A percentile compares a stretch with the other conserved stretches of the same genome.
Conservation (phyloP, 768 basidiomycete genomes). For the Phylloporus arenicola region DNA sequence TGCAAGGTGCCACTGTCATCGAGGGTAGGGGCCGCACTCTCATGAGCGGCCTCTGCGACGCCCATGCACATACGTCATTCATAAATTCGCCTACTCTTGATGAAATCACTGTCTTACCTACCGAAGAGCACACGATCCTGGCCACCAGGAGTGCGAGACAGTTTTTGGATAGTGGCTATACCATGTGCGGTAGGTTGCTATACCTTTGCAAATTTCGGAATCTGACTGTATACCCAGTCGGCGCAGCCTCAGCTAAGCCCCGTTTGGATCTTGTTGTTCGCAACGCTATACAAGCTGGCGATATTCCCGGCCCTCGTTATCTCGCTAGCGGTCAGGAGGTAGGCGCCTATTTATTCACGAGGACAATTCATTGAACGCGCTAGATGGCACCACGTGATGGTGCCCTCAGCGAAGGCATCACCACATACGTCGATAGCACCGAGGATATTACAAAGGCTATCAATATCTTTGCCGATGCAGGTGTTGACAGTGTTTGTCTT, state of each 20-base stretch:
- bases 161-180: conserved; percentile 34
- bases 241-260: conserved; percentile 32
- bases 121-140: conserved; percentile 32
- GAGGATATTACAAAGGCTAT: conserved; percentile 27
- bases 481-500: conserved; percentile 18
- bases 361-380: not conserved
- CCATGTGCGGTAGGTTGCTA: conserved; percentile 30
- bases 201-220: not conserved
- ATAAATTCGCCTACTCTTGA: conserved; percentile 31
- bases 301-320: conserved; percentile 34
- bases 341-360: not conserved
- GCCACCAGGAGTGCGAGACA: conserved; percentile 27
- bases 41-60: conserved; percentile 34
- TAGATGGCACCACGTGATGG: conserved; percentile 31
- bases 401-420: conserved; percentile 30
- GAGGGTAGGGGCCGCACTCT: conserved; percentile 32
- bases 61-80: conserved; percentile 31
- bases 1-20: conserved; percentile 21
- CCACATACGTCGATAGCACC: conserved; percentile 25
- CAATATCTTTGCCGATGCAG: conserved; percentile 22
- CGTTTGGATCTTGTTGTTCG: conserved; percentile 31
- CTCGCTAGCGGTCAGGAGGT: conserved; percentile 35
- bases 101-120: conserved; percentile 23
- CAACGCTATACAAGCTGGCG: conserved; percentile 30
- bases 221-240: conserved; percentile 15